Percentiles rank a stretch among this genome's conserved stretches.
These are phyloP conservation scores for Fraxinus xanthoxyloides DNA, from an alignment of 305 asterid genomes.

Conservation along the genomic window DNA sequence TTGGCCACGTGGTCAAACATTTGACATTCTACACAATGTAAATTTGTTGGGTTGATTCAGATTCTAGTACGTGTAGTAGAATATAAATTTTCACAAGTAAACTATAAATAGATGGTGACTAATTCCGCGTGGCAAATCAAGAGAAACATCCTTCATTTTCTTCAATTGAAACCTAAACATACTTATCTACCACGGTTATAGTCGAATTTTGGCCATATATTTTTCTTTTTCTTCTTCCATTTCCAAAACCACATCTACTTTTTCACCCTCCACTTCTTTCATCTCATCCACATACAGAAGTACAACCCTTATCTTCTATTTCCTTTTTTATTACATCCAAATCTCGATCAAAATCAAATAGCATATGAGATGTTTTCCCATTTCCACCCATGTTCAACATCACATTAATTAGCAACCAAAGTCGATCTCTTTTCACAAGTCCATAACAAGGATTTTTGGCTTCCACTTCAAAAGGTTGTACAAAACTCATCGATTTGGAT, in stretches of 20 bases:
- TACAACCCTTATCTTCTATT: constrained; percentile 2
- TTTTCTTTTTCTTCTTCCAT: constrained; percentile 5
- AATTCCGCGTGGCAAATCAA: background rate
- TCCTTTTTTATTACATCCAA: constrained; percentile 15
- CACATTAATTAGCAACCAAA: constrained; percentile 24
- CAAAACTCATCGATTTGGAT: background rate
- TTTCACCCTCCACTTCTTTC: background rate
- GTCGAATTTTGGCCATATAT: constrained; percentile 13
- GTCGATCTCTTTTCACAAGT: constrained; percentile 19
- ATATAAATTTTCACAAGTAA: background rate
- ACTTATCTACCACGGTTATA: constrained; percentile 23
- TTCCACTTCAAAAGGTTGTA: background rate
- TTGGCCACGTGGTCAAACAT: background rate
- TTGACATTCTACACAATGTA: background rate
- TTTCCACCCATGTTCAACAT: constrained; percentile 25
- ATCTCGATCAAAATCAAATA: constrained; percentile 29
- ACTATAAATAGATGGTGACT: background rate
- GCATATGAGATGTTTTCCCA: constrained; percentile 23
- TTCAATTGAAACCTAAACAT: constrained; percentile 30
- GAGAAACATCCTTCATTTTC: constrained; percentile 12
- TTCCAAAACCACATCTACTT: background rate
- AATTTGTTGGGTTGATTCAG: background rate
- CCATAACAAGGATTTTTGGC: background rate
- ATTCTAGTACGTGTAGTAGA: background rate
- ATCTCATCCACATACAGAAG: background rate